phyloP scores from a whole-genome alignment of 1,284 basidiomycete species.

The Psilocybe mexicana region DNA sequence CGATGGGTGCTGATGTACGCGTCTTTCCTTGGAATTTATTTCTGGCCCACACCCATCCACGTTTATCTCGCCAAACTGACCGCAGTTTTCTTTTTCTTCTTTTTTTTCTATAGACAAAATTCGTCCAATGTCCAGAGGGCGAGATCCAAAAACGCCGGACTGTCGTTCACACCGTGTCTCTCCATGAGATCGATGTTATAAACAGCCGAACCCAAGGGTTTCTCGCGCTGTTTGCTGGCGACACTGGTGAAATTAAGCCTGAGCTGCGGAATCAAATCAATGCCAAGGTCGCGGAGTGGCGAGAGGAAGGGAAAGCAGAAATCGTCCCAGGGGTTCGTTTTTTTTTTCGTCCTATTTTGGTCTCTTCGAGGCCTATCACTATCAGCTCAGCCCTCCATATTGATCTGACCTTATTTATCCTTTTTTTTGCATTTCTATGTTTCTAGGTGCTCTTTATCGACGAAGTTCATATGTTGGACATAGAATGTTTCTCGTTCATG shows the following conservation, averaged over 20 bases:
- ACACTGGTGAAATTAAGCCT: constrained; percentile 98
- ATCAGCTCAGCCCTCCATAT: background rate
- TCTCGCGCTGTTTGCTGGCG: constrained; percentile 79
- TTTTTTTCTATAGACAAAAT: constrained; percentile 73
- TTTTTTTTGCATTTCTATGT: background rate
- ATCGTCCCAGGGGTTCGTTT: constrained; percentile 91
- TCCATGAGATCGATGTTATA: constrained; percentile 99
- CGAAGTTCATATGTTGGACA: constrained; percentile 99
- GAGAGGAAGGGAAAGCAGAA: constrained; percentile 98
- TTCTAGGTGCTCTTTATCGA: constrained; percentile 86
- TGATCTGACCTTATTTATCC: constrained; percentile 1
- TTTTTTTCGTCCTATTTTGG: constrained; percentile 5
- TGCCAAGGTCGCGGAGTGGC: constrained; percentile 95
- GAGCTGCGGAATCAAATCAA: constrained; percentile 97
- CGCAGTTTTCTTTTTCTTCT: background rate
- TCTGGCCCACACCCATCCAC: background rate
- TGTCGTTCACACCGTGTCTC: constrained; percentile 94
- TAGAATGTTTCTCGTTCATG: constrained; percentile 98
- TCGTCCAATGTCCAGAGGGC: constrained; percentile 97
- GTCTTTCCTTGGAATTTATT: constrained; percentile 3
- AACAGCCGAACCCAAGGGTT: constrained; percentile 96
- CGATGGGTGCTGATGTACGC: constrained; percentile 95
- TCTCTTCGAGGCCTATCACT: constrained; percentile 11
- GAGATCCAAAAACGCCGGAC: constrained; percentile 98
- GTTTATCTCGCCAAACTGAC: constrained; percentile 4